phyloP scores from a whole-genome alignment of 2,329 filamentous ascomycete genomes.

The Penicillium sp. region DNA sequence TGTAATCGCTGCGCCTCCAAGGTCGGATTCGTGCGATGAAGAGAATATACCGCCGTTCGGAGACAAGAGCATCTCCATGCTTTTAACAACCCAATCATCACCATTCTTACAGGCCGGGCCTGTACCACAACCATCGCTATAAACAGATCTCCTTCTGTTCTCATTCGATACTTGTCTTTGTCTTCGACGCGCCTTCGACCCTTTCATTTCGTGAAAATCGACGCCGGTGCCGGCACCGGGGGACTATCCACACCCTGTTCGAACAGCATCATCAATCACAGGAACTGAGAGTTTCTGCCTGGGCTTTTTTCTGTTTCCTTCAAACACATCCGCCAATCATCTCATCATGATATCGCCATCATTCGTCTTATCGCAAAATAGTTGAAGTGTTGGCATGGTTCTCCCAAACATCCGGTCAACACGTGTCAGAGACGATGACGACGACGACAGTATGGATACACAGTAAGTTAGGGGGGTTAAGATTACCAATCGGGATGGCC shows the following conservation, averaged over 20 bases:
- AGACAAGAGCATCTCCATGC: neutral
- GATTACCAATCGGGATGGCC: too few species aligned
- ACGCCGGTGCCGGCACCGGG: neutral
- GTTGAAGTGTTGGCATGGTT: neutral
- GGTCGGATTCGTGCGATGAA: conserved; percentile 49
- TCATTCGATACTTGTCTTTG: neutral
- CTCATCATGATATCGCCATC: neutral
- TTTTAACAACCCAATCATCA: neutral
- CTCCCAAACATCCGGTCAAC: neutral
- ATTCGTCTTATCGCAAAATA: neutral
- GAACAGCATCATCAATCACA: neutral
- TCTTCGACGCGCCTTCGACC: neutral
- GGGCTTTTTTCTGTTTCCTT: neutral
- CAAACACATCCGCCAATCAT: neutral
- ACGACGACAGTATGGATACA: neutral
- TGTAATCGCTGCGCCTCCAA: conserved; percentile 51
- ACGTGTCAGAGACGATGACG: neutral
- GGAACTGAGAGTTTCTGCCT: neutral
- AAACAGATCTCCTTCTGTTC: neutral
- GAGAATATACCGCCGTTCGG: neutral
- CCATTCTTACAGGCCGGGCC: conserved; percentile 4
- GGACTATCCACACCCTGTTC: neutral
- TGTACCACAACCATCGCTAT: neutral
- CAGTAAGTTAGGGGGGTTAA: too few species aligned
- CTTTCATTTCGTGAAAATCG: neutral